These are phyloP conservation scores for Abrus pulchellus DNA, from an alignment of 306 rosid species.

Conservation along the genomic window DNA sequence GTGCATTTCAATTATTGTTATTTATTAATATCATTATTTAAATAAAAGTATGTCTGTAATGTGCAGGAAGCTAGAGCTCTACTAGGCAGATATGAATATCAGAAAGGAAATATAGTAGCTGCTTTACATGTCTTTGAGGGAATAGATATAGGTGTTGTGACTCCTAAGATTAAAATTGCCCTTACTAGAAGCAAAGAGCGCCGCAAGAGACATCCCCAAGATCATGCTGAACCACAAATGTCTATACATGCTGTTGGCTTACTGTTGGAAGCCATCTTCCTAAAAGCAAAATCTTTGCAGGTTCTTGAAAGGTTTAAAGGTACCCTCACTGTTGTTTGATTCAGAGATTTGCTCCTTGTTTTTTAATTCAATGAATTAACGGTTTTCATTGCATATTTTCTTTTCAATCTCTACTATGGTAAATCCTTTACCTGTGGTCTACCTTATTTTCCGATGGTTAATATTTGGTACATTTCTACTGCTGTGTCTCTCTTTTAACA, in stretches of 20 bases:
- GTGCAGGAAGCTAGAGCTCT: constrained; percentile 96
- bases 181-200: constrained; percentile 69
- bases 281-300: constrained; percentile 85
- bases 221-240: constrained; percentile 62
- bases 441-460: background rate
- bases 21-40: constrained; percentile 9
- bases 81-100: constrained; percentile 92
- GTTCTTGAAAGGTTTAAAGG: constrained; percentile 84
- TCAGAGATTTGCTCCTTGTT: constrained; percentile 22
- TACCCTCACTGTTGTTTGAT: constrained; percentile 48
- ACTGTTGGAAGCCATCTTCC: constrained; percentile 83
- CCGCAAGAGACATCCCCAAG: constrained; percentile 65
- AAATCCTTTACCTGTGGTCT: constrained; percentile 24
- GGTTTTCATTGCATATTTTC: constrained; percentile 32
- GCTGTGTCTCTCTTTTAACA: background rate
- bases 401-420: constrained; percentile 24
- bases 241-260: constrained; percentile 79
- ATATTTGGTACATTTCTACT: constrained; percentile 13
- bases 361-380: constrained; percentile 34
- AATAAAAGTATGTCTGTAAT: constrained; percentile 39
- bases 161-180: constrained; percentile 74
- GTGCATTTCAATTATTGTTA: constrained; percentile 21
- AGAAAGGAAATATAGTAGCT: constrained; percentile 90
- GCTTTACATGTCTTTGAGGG: constrained; percentile 94
- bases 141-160: constrained; percentile 70